Evolutionary conservation across 2,329 filamentous ascomycete genomes (phyloP).

Genomic region (Nemania diffusa): DNA sequence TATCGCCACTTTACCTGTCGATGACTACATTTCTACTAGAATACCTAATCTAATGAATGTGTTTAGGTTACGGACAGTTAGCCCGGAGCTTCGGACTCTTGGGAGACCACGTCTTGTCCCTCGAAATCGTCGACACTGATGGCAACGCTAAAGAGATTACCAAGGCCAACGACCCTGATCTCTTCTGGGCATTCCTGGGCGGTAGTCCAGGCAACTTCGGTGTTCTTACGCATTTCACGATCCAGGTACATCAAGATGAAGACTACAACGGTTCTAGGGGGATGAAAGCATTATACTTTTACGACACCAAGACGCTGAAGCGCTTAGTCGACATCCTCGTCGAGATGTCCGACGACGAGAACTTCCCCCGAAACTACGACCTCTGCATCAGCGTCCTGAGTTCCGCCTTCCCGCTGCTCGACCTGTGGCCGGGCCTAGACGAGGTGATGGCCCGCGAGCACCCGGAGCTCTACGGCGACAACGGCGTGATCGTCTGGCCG

Average conservation of each 20-base stretch:
- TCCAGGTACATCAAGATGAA: conserved; percentile 54
- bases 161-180: conserved; percentile 60
- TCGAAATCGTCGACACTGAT: conserved; percentile 59
- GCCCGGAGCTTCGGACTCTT: conserved; percentile 62
- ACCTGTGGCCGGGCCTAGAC: conserved; percentile 50
- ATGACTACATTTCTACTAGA: neutral
- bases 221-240: conserved; percentile 64
- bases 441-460: conserved; percentile 51
- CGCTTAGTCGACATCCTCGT: conserved; percentile 54
- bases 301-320: conserved; percentile 53
- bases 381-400: conserved; percentile 60
- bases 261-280: conserved; percentile 55
- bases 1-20: neutral
- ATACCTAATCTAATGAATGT: conserved; percentile 17
- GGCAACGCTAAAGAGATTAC: conserved; percentile 60
- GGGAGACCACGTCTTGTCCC: conserved; percentile 63
- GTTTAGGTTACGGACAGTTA: conserved; percentile 55
- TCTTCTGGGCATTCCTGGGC: conserved; percentile 69
- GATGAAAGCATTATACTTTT: conserved; percentile 56
- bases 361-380: conserved; percentile 59
- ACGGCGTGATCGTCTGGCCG: conserved; percentile 53
- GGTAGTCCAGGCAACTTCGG: conserved; percentile 69
- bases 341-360: conserved; percentile 56
- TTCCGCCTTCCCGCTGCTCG: conserved; percentile 52
- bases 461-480: conserved; percentile 52